Evolutionary conservation across 306 rosid genomes (phyloP), one percentile per base, ranked within the genome.

Genomic region (Alnus glutinosa): DNA sequence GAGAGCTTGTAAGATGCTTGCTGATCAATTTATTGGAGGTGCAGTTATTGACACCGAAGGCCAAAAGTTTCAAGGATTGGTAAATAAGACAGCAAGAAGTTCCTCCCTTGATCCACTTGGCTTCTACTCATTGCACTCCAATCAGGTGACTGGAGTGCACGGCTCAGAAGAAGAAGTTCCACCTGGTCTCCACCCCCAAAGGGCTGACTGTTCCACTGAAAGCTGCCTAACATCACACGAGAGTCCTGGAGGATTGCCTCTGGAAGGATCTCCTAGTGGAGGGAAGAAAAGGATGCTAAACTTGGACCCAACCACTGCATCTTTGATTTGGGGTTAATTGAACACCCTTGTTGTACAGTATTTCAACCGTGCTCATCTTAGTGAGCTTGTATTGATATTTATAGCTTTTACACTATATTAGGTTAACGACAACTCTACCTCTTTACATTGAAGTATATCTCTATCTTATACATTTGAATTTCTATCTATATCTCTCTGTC

Each of bases 1-100:
- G 88, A 91, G 96, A 87, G 98, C 99, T 71, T 95, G 99, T 86
- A 93, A 91, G 87, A 93, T 95, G 97, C 91, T 95, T 34, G 99
- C 97, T 19, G 97, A 95, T 86, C 98, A 95, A 64, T 91, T 93
- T 69, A 86, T 95, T 30, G 91, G 96, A 71, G 92, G 93, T 78
- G 79, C 93, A 4, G 88, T 88, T 30, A 83, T 84, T 44, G 93
- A 90, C 85, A 88, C 94, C 1, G 90, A 89, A 58, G 83, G 55
- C 86, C 94, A 91, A 75, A 91, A 89, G 75, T 79, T 86, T 73
- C 94, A 89, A 79, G 96, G 83, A 79, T 78, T 59, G 75, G 96
- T 82, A 68, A 85, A 75, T 36, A 95, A 88, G 86, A 75, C 84
- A 70, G 81, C 88, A 4, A 89, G 92, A 85, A 87, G 79, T 78